Percentiles rank a stretch among this genome's conserved stretches.
phyloP scores from a whole-genome alignment of 1,284 basidiomycete genomes.

The Ceratobasidium sp. region DNA sequence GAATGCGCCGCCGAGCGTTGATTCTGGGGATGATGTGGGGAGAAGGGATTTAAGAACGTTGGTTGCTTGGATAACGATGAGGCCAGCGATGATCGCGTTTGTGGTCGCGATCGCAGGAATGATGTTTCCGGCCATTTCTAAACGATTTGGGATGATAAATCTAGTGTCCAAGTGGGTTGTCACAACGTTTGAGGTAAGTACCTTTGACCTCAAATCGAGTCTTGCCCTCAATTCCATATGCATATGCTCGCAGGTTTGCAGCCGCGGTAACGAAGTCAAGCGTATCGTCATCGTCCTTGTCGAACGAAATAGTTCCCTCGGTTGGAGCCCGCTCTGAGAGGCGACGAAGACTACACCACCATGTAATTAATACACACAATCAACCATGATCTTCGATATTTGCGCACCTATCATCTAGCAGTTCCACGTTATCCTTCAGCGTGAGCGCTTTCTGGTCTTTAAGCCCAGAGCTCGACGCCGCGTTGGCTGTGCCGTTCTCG shows the following conservation, averaged over 20 bases:
- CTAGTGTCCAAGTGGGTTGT: slow-evolving; percentile 22
- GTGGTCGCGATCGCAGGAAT: slow-evolving; percentile 99
- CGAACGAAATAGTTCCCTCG: slow-evolving; percentile 87
- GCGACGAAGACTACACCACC: slow-evolving; percentile 73
- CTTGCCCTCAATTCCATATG: slow-evolving; percentile 90
- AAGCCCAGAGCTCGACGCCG: slow-evolving; percentile 60
- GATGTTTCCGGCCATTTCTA: slow-evolving; percentile 99
- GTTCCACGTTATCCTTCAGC: slow-evolving; percentile 81
- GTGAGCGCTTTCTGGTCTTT: slow-evolving; percentile 85
- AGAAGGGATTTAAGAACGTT: slow-evolving; percentile 78
- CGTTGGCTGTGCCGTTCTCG: slow-evolving; percentile 34
- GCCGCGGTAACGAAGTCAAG: slow-evolving; percentile 96
- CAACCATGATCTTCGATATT: slow-evolving; percentile 3
- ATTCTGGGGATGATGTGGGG: slow-evolving; percentile 45
- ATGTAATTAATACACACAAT: slow-evolving; percentile 3
- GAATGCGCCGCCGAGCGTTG: slow-evolving; percentile 52
- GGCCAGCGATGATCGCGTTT: slow-evolving; percentile 95
- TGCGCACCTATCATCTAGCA: slow-evolving; percentile 84
- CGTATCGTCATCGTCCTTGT: slow-evolving; percentile 98
- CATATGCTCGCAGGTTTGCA: slow-evolving; percentile 90
- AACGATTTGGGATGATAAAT: neutral
- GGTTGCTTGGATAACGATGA: slow-evolving; percentile 93
- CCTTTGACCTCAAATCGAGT: slow-evolving; percentile 98
- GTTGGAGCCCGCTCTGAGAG: slow-evolving; percentile 81
- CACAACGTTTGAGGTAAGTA: slow-evolving; percentile 58